Evolutionary conservation across 208 protist genomes (phyloP), one percentile per base, ranked within the genome.

Genomic region (Trypanosoma platydactyli): DNA sequence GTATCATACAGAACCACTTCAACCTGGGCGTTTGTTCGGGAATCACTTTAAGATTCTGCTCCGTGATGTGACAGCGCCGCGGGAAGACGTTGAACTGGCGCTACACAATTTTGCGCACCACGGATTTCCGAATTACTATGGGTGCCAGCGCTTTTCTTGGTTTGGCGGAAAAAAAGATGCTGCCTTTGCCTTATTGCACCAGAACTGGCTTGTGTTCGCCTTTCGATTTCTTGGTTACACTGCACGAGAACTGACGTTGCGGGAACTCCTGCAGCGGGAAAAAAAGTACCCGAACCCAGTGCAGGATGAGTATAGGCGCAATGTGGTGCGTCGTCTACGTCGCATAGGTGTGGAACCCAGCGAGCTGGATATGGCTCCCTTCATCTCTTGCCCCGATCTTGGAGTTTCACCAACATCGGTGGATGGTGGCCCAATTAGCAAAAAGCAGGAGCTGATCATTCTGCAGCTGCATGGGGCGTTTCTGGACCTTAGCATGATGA

Each of bases 121-220:
- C 27, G 89, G 89, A 4, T 95, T 95, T 58, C 84, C 89, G 13
- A 95, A 95, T 68, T 95, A 92, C 68, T 95, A 92, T 68, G 89
- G 89, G 20, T 92, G 84, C 51, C 89, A 95, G 77, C 81, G 89
- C 13, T 95, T 95, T 50, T 91, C 86, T 12, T 95, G 89, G 86
- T 95, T 95, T 80, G 89, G 68, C 40, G 86, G 89, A 5, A 49
- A 51, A 48, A 67, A 91, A 29, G 89, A 95, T 58, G 80, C 86
- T 5, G 86, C 81, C 11, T 91, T 92, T 30, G 86, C 89, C 12
- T 66, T 95, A 61, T 71, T 95, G 54, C 77, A 84, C 24, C 84
- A 92, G 62, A 90, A 95, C 68, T 91, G 81, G 80, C 73, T 95
- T n/a, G 82, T 72, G 22, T 95, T 95, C 61, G 84, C 89, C 3